Percentiles rank a stretch among this genome's conserved stretches.
These are phyloP conservation scores for Rubia occidens DNA, from an alignment of 305 asterid genomes.

Conservation along the genomic window DNA sequence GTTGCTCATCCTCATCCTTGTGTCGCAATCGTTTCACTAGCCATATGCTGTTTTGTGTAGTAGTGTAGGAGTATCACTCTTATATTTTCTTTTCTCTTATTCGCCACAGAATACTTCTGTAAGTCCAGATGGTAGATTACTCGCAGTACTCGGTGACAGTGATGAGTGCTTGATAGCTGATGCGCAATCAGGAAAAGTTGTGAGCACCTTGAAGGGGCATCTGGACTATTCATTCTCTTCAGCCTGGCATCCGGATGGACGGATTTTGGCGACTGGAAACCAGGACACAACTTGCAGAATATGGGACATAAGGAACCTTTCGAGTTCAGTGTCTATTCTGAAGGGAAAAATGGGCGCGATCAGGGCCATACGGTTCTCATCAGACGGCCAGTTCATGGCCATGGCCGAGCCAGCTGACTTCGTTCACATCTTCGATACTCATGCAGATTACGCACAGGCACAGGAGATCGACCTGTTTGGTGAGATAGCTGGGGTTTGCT, in stretches of 20 bases:
- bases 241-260: conserved; percentile 72
- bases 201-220: conserved; percentile 52
- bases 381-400: conserved; percentile 68
- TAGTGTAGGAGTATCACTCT: neutral
- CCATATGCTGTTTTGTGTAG: neutral
- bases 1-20: conserved; percentile 17
- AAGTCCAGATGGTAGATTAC: conserved; percentile 25
- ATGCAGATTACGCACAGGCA: conserved; percentile 30
- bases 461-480: conserved; percentile 78
- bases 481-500: conserved; percentile 64
- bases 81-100: neutral
- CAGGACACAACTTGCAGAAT: conserved; percentile 73
- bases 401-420: conserved; percentile 81
- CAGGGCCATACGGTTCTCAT: conserved; percentile 46
- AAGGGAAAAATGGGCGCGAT: conserved; percentile 67
- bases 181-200: conserved; percentile 54
- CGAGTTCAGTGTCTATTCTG: conserved; percentile 44
- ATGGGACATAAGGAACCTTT: conserved; percentile 61
- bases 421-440: conserved; percentile 48
- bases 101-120: conserved; percentile 23
- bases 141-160: conserved; percentile 76
- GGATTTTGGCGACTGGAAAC: conserved; percentile 63
- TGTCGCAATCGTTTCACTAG: neutral
- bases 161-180: conserved; percentile 61
- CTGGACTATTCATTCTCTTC: conserved; percentile 67